Evolutionary conservation across 2,329 filamentous ascomycete species (phyloP).

Genomic region (Lasiodiplodia citricola): DNA sequence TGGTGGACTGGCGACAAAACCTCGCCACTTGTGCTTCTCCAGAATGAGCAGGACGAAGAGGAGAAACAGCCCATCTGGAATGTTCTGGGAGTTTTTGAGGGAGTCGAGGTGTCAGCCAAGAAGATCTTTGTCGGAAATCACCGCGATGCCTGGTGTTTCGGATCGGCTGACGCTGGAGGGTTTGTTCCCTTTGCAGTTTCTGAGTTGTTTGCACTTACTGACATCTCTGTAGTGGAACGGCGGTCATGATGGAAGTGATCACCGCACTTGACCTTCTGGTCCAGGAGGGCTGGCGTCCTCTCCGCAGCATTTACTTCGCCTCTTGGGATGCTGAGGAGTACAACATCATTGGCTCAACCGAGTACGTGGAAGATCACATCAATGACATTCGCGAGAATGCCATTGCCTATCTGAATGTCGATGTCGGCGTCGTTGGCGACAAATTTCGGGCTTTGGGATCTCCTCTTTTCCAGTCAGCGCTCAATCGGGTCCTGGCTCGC

Average conservation of each 20-base stretch:
- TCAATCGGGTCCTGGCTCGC: constrained; percentile 75
- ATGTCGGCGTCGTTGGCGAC: constrained; percentile 76
- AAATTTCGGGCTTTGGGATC: constrained; percentile 80
- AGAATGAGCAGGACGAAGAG: constrained; percentile 85
- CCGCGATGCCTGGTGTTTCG: constrained; percentile 90
- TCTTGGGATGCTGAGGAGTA: constrained; percentile 96
- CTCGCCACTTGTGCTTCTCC: constrained; percentile 78
- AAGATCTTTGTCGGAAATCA: constrained; percentile 91
- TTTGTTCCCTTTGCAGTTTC: constrained; percentile 6
- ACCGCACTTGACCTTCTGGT: constrained; percentile 82
- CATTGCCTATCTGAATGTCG: constrained; percentile 90
- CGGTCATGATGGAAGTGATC: constrained; percentile 87
- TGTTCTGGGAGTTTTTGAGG: constrained; percentile 80
- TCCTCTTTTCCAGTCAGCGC: constrained; percentile 75
- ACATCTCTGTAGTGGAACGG: constrained; percentile 69
- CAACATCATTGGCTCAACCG: constrained; percentile 91
- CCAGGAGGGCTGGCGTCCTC: constrained; percentile 80
- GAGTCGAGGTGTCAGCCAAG: constrained; percentile 83
- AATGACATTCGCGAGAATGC: constrained; percentile 74
- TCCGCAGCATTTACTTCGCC: constrained; percentile 95
- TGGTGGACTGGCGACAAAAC: constrained; percentile 79
- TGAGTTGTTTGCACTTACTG: background rate
- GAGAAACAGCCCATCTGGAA: constrained; percentile 89
- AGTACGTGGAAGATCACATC: constrained; percentile 87
- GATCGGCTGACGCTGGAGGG: constrained; percentile 77